A percentile compares a stretch with the other conserved stretches of the same genome.
Evolutionary conservation across 176 grass and related monocot genomes (phyloP).

Genomic region (Triticum aestivum): DNA sequence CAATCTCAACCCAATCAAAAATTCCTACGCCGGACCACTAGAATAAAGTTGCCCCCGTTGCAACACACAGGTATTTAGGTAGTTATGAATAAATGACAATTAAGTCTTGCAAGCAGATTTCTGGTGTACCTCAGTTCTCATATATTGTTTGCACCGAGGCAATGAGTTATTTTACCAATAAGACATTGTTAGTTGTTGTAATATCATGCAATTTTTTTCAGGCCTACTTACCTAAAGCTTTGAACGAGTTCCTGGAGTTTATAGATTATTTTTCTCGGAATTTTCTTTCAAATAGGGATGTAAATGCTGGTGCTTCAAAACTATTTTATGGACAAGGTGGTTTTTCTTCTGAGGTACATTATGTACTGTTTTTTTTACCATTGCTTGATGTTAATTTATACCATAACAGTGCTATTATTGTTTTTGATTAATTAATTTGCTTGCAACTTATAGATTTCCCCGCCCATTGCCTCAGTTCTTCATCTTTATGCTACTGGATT

Average conservation of each 20-base stretch:
- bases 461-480: constrained; percentile 49
- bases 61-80: too few species aligned
- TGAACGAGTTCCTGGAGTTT: constrained; percentile 55
- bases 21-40: too few species aligned
- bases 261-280: constrained; percentile 52
- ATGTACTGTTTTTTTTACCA: constrained; percentile 30
- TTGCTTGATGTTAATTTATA: constrained; percentile 10
- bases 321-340: constrained; percentile 51
- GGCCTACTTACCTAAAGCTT: constrained; percentile 35
- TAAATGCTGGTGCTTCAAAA: constrained; percentile 34
- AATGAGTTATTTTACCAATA: neutral
- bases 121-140: neutral
- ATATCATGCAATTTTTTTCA: constrained; percentile 31
- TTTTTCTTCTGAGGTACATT: constrained; percentile 63
- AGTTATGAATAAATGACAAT: neutral
- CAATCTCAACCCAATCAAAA: too few species aligned
- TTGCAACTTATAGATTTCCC: constrained; percentile 46
- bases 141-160: constrained; percentile 7
- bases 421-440: constrained; percentile 25
- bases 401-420: constrained; percentile 17
- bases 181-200: constrained; percentile 2
- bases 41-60: too few species aligned
- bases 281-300: constrained; percentile 47
- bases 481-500: constrained; percentile 68
- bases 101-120: neutral